Evolutionary conservation across 2,329 filamentous ascomycete species (phyloP), one percentile per base, ranked within the genome.

Genomic region (Talaromyces sp.): DNA sequence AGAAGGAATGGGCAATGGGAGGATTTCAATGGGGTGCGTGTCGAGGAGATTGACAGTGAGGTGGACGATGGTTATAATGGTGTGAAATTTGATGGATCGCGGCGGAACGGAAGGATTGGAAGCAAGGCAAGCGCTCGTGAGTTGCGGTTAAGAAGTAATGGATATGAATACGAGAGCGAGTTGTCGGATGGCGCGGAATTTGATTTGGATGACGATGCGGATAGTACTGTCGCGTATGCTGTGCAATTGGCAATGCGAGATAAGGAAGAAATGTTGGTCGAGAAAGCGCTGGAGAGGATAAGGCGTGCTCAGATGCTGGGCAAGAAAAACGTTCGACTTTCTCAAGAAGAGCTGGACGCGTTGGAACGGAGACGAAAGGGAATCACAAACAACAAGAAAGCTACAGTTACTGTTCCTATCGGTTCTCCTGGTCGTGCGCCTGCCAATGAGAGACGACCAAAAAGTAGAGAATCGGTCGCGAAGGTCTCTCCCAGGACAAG

Each of bases 271-370:
- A 84, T 85, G 68, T 78, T 96, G 70, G 87, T 95, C 68, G 89
- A 93, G 69, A 87, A 87, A 69, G 93, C 93, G 47, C 80, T 96
- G 77, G 87, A 89, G 71, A 89, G 92, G 69, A 96, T 97, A 73
- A 87, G 89, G 69, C 86, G 88, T 69, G 92, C 93, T 17, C 88
- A 91, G 74, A 86, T 87, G 68, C 87, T 87, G 72, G 93, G 93
- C 68, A 90, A 89, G 76, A 83, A 85, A 52, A 91, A 96, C 65
- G 91, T 97, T 64, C 90, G 89, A 74, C 84, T 98, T 68, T 92
- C 86, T 70, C 86, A 89, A 72, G 87, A 90, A 62, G 93, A 97
- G 77, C 82, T 97, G 70, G 90, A 89, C 67, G 93, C 92, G 56
- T 83, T 96, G 70, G 90, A 94, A 74, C 86, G 88, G 68, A 86